Conservation (phyloP, 1,284 basidiomycete genomes). For the Fomitiporia mediterranea region DNA sequence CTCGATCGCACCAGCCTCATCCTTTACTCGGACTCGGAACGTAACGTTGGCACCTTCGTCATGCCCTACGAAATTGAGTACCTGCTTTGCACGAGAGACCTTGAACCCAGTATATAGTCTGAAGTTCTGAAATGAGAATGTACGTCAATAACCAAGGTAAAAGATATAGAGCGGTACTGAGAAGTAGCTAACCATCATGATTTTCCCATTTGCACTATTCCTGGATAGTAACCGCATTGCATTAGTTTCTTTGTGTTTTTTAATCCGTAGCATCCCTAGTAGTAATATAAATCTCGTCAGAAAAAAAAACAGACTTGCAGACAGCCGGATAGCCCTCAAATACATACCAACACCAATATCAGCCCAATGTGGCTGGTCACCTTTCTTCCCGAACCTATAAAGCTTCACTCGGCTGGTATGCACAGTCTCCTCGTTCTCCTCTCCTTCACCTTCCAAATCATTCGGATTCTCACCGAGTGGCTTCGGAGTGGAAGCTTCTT, state of each 20-base stretch:
- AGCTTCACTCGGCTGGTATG: constrained; percentile 61
- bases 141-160: background rate
- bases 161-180: background rate
- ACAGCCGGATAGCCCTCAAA: background rate
- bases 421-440: constrained; percentile 75
- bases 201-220: constrained; percentile 67
- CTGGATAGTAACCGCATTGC: constrained; percentile 57
- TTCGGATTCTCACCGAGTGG: constrained; percentile 39
- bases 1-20: constrained; percentile 52
- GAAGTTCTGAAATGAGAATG: constrained; percentile 59
- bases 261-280: constrained; percentile 60
- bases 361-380: constrained; percentile 51
- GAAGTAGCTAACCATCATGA: constrained; percentile 53
- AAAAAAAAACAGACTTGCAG: background rate
- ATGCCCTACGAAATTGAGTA: constrained; percentile 64
- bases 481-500: constrained; percentile 23
- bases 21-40: constrained; percentile 62
- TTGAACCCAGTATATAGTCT: constrained; percentile 50
- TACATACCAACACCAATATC: constrained; percentile 56
- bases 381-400: constrained; percentile 47
- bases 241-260: constrained; percentile 60
- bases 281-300: background rate
- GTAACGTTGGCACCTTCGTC: constrained; percentile 51
- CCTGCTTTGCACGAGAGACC: constrained; percentile 45
- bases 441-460: constrained; percentile 72